Evolutionary conservation across 2,329 filamentous ascomycete genomes (phyloP).

Genomic region (Epichloe gansuensis): DNA sequence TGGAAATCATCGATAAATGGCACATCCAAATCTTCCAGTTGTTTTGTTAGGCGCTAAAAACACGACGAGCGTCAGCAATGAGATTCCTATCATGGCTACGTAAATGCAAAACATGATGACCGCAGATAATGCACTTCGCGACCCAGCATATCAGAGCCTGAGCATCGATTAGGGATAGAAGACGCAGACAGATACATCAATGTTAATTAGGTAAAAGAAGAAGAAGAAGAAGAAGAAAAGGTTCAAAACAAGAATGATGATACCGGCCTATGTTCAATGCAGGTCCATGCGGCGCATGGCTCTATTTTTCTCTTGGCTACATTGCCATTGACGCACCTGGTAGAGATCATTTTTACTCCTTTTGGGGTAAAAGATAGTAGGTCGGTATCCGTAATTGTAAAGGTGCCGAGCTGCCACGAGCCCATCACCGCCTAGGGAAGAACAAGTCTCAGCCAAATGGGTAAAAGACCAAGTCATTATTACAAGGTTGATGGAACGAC

Average conservation of each 20-base stretch:
- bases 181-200: background rate
- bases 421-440: slow-evolving; percentile 68
- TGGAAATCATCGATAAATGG: slow-evolving; percentile 77
- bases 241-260: background rate
- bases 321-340: slow-evolving; percentile 39
- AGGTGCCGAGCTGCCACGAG: slow-evolving; percentile 89
- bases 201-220: background rate
- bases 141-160: background rate
- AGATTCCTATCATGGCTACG: background rate
- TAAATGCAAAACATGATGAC: no score
- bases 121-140: background rate
- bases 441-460: background rate
- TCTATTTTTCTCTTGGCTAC: no score
- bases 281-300: background rate
- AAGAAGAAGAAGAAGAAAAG: slow-evolving; percentile 8
- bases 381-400: slow-evolving; percentile 80
- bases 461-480: background rate
- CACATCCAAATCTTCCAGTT: slow-evolving; percentile 71
- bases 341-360: slow-evolving; percentile 84
- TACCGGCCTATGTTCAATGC: background rate
- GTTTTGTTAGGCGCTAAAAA: slow-evolving; percentile 62
- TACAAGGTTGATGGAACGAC: background rate
- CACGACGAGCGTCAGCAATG: slow-evolving; percentile 17
- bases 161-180: background rate
- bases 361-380: slow-evolving; percentile 87